Percentiles rank a stretch among this genome's conserved stretches.
These are phyloP conservation scores for Candida railenensis DNA, from an alignment of 805 yeast species.

Conservation along the genomic window DNA sequence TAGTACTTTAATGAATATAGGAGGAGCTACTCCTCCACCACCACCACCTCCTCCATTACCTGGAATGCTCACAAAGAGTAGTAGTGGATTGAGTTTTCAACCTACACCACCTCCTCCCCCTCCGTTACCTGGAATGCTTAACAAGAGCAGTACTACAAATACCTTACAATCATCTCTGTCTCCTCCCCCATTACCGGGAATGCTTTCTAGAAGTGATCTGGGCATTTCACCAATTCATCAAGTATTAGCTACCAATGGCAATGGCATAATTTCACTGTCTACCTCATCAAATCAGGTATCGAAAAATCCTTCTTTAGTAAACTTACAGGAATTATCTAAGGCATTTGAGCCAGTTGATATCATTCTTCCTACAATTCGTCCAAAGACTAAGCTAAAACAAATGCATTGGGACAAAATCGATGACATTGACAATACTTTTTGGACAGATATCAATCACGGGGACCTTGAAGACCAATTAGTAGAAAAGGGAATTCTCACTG, in stretches of 20 bases:
- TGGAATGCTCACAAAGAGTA: not conserved
- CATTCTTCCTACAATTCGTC: conserved; percentile 35
- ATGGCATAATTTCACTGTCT: not conserved
- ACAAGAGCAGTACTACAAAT: not conserved
- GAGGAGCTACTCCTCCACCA: conserved; percentile 17
- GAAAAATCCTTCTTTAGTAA: not conserved
- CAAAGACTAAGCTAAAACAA: conserved; percentile 81
- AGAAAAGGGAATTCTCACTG: conserved; percentile 77
- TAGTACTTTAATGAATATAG: not conserved
- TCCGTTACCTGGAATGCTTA: conserved; percentile 5
- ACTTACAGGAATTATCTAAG: not conserved
- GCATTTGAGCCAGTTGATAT: not conserved
- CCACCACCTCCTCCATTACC: conserved; percentile 14
- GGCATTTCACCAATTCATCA: not conserved
- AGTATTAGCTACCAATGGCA: not conserved
- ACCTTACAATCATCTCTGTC: conserved; percentile 9
- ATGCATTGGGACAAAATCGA: conserved; percentile 97
- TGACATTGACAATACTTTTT: conserved; percentile 77
- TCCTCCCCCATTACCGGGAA: conserved; percentile 8
- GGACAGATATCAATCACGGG: conserved; percentile 68
- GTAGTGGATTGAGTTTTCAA: not conserved
- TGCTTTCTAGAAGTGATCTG: conserved; percentile 1
- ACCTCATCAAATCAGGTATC: conserved; percentile 6
- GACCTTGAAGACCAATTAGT: conserved; percentile 60
- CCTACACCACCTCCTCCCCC: conserved; percentile 18